Conservation (phyloP, 2,329 filamentous ascomycete species). For the Eutypa lata region DNA sequence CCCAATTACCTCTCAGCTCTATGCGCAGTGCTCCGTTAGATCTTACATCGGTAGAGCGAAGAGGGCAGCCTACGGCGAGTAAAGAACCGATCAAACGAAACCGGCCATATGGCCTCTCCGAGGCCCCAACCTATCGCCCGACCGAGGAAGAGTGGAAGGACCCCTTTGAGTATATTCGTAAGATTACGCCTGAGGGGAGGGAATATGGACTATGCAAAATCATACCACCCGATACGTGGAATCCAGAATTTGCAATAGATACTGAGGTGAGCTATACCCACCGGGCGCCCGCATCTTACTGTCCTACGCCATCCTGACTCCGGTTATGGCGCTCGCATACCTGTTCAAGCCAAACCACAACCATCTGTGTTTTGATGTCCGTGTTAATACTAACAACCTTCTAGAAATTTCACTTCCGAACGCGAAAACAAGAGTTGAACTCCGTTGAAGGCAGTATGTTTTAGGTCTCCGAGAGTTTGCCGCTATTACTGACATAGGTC, state of each 20-base stretch:
- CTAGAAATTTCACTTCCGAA: conserved; percentile 94
- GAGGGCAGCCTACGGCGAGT: conserved; percentile 74
- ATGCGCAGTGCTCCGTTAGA: conserved; percentile 67
- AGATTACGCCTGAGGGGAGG: conserved; percentile 80
- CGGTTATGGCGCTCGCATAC: not conserved
- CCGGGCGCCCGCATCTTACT: not conserved
- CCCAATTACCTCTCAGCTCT: conserved; percentile 51
- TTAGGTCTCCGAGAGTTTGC: conserved; percentile 2
- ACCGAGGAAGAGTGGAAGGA: conserved; percentile 94
- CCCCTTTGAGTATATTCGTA: conserved; percentile 88
- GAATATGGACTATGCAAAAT: conserved; percentile 95
- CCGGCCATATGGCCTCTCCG: conserved; percentile 79
- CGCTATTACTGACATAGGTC: conserved; percentile 5
- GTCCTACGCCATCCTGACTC: not conserved
- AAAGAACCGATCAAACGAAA: conserved; percentile 74
- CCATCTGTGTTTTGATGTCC: not conserved
- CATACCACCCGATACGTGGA: conserved; percentile 90
- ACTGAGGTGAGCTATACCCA: conserved; percentile 69
- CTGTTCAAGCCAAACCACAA: not conserved
- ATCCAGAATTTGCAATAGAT: conserved; percentile 92
- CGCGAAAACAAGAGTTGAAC: conserved; percentile 93
- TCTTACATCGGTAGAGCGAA: conserved; percentile 84
- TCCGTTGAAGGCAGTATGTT: conserved; percentile 92
- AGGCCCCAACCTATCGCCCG: conserved; percentile 87
- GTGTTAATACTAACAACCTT: conserved; percentile 8